phyloP scores from a whole-genome alignment of 495 filamentous ascomycete species.

The Aspergillus campestris region DNA sequence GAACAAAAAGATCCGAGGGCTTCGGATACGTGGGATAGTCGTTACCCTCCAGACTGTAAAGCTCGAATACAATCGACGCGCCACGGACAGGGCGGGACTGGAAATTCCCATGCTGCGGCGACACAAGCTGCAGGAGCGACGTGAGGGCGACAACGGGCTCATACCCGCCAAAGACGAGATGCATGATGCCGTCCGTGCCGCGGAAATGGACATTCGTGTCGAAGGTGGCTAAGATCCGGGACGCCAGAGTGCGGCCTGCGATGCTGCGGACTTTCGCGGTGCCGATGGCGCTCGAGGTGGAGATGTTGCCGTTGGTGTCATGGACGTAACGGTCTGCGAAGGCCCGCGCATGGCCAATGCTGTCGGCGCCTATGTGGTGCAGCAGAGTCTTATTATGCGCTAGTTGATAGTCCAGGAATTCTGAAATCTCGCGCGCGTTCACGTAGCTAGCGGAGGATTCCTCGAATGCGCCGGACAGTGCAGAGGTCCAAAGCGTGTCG shows the following conservation, averaged over 20 bases:
- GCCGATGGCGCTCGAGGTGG: slow-evolving; percentile 31
- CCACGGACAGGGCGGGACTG: slow-evolving; percentile 62
- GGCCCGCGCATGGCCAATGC: slow-evolving; percentile 49
- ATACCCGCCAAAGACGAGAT: slow-evolving; percentile 61
- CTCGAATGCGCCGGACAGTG: slow-evolving; percentile 27
- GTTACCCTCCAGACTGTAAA: slow-evolving; percentile 53
- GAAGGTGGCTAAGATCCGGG: slow-evolving; percentile 51
- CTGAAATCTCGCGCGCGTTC: slow-evolving; percentile 55
- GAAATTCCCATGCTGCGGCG: slow-evolving; percentile 48
- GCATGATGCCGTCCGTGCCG: slow-evolving; percentile 43
- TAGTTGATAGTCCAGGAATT: slow-evolving; percentile 64
- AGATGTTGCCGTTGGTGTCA: slow-evolving; percentile 52
- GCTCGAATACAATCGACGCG: slow-evolving; percentile 62
- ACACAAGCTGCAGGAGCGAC: slow-evolving; percentile 54
- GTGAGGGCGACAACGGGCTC: slow-evolving; percentile 69
- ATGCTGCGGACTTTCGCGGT: slow-evolving; percentile 53
- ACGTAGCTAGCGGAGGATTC: slow-evolving; percentile 39
- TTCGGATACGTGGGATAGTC: slow-evolving; percentile 38
- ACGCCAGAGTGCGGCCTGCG: slow-evolving; percentile 54
- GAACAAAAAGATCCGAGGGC: slow-evolving; percentile 54
- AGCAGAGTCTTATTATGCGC: slow-evolving; percentile 62
- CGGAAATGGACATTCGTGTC: slow-evolving; percentile 36
- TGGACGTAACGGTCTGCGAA: slow-evolving; percentile 61
- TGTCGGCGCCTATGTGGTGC: slow-evolving; percentile 39
- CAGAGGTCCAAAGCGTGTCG: slow-evolving; percentile 28